Conservation (phyloP, 1,284 basidiomycete species). For the Pseudozyma flocculosa region DNA sequence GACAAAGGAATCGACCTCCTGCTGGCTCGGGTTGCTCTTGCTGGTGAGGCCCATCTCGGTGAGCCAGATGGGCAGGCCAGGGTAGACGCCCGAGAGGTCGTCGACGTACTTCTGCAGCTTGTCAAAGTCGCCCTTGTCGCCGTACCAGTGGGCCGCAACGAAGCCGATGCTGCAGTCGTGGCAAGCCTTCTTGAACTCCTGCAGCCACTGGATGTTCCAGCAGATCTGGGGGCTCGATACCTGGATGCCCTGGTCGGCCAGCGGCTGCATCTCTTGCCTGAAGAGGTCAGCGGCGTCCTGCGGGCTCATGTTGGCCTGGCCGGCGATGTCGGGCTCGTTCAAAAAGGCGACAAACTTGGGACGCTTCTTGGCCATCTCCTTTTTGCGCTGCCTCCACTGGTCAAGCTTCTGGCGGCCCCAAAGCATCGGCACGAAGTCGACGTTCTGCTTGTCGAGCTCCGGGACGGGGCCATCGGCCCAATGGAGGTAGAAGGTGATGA, state of each 20-base stretch:
- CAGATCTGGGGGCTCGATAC: conserved; percentile 52
- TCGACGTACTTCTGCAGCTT: conserved; percentile 39
- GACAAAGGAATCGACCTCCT: conserved; percentile 41
- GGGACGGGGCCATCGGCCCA: conserved; percentile 34
- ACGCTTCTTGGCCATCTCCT: conserved; percentile 13
- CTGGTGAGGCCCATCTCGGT: conserved; percentile 54
- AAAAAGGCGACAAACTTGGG: conserved; percentile 34
- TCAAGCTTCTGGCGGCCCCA: conserved; percentile 45
- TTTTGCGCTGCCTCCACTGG: conserved; percentile 43
- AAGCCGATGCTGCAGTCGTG: conserved; percentile 45
- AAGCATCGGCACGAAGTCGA: conserved; percentile 50
- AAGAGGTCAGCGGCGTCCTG: conserved; percentile 40
- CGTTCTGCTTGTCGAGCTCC: conserved; percentile 22
- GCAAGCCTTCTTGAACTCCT: conserved; percentile 43
- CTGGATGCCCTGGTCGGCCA: conserved; percentile 41
- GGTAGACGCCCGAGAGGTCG: conserved; percentile 18
- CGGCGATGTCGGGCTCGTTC: conserved; percentile 52
- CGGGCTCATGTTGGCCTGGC: conserved; percentile 41
- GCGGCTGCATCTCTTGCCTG: conserved; percentile 49
- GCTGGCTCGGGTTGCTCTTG: conserved; percentile 20
- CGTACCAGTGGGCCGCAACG: conserved; percentile 56
- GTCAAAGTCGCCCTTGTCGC: conserved; percentile 40
- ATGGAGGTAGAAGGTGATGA: conserved; percentile 41
- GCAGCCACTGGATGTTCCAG: conserved; percentile 51
- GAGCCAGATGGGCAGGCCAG: conserved; percentile 41